Evolutionary conservation across 1,284 basidiomycete species (phyloP).

Genomic region (Amylostereum areolatum): DNA sequence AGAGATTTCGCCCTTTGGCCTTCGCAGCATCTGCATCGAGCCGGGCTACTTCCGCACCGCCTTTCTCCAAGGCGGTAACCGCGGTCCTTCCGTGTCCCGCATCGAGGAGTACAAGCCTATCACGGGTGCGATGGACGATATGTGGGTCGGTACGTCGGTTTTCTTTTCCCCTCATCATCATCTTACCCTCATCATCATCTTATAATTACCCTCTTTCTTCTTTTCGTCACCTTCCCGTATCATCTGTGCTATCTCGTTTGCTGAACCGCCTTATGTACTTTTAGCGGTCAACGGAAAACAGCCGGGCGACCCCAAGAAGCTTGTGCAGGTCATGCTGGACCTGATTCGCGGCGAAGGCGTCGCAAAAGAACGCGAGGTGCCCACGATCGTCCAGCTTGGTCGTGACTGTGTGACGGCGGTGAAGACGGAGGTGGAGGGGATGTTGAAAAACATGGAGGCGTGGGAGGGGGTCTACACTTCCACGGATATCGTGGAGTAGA

Average conservation of each 20-base stretch:
- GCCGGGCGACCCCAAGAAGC: conserved; percentile 25
- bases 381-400: conserved; percentile 19
- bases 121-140: too few species aligned
- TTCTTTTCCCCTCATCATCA: too few species aligned
- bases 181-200: too few species aligned
- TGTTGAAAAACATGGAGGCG: conserved; percentile 16
- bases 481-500: conserved; percentile 7
- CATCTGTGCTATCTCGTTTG: conserved; percentile 4
- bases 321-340: conserved; percentile 22
- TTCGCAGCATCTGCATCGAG: not conserved
- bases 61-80: not conserved
- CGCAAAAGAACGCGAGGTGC: conserved; percentile 18
- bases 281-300: conserved; percentile 19
- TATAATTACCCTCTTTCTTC: too few species aligned
- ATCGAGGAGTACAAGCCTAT: too few species aligned
- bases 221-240: conserved; percentile 15
- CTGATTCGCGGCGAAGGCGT: conserved; percentile 22
- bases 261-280: not conserved
- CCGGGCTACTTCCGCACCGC: conserved; percentile 1
- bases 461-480: conserved; percentile 18
- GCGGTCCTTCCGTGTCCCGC: not conserved
- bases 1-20: not conserved
- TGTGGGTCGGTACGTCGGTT: not conserved
- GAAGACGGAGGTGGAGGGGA: conserved; percentile 12
- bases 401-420: conserved; percentile 18